Conservation (phyloP, 768 basidiomycete species). For the Mycena maculata region DNA sequence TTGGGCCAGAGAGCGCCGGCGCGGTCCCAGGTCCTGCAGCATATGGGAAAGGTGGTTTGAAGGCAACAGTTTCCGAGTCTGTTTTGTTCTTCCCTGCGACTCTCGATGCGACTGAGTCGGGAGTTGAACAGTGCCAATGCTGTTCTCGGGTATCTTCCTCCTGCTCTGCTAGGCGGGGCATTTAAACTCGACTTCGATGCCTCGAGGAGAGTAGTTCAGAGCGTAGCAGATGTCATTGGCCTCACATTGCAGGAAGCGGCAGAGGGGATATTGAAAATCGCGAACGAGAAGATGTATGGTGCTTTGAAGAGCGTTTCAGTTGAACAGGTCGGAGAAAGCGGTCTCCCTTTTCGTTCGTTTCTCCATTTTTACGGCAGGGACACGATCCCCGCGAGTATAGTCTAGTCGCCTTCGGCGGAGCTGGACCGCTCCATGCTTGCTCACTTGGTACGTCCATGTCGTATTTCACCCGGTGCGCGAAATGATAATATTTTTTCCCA, state of each 20-base stretch:
- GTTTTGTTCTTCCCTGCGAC: not conserved
- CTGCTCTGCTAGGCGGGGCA: constrained; percentile 41
- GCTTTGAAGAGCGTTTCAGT: constrained; percentile 44
- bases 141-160: constrained; percentile 44
- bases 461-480: not conserved
- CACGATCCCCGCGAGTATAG: constrained; percentile 45
- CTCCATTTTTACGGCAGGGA: constrained; percentile 29
- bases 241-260: constrained; percentile 41
- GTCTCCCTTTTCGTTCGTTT: not conserved
- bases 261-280: constrained; percentile 43
- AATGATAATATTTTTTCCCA: not conserved
- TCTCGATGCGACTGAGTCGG: not conserved
- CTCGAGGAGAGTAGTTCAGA: constrained; percentile 37
- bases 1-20: constrained; percentile 45
- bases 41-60: constrained; percentile 42
- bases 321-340: constrained; percentile 29
- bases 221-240: constrained; percentile 40
- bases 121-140: constrained; percentile 36
- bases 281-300: constrained; percentile 46
- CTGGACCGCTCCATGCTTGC: constrained; percentile 43
- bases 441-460: constrained; percentile 33
- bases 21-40: constrained; percentile 47
- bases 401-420: constrained; percentile 45
- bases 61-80: constrained; percentile 44
- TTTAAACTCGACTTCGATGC: constrained; percentile 43